These are phyloP conservation scores for Geotrichum reessii DNA, from an alignment of 1,139 yeast genomes.

Conservation along the genomic window DNA sequence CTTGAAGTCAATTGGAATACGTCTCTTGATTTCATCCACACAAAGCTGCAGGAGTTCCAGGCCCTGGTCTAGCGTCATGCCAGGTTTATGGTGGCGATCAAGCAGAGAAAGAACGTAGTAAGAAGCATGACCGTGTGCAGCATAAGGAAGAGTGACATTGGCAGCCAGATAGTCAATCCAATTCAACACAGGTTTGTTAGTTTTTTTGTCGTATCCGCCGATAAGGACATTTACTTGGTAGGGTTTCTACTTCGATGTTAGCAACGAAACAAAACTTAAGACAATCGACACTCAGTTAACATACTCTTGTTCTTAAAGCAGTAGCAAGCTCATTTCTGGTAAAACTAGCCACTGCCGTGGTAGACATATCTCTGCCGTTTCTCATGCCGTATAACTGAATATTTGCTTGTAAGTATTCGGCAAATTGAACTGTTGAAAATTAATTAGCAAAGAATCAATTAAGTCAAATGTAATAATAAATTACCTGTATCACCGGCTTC, in stretches of 20 bases:
- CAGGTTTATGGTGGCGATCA: constrained; percentile 84
- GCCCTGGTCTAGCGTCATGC: constrained; percentile 75
- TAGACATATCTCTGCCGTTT: constrained; percentile 66
- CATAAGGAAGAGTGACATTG: constrained; percentile 84
- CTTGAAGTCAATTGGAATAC: constrained; percentile 96
- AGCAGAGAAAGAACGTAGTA: constrained; percentile 85
- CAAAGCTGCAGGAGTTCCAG: constrained; percentile 66
- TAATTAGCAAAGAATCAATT: constrained; percentile 10
- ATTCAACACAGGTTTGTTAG: constrained; percentile 60
- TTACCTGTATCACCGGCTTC: constrained; percentile 85
- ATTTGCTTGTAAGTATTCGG: constrained; percentile 90
- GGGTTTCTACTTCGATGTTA: constrained; percentile 53
- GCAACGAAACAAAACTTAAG: constrained; percentile 13
- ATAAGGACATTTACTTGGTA: constrained; percentile 85
- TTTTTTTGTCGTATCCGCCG: constrained; percentile 74
- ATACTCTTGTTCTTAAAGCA: constrained; percentile 68
- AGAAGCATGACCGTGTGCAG: constrained; percentile 96
- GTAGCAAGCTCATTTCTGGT: constrained; percentile 85
- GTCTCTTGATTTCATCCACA: constrained; percentile 66
- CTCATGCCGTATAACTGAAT: constrained; percentile 83
- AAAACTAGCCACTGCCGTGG: constrained; percentile 76
- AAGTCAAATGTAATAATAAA: constrained; percentile 12
- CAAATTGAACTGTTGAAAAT: constrained; percentile 61
- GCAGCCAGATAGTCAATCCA: constrained; percentile 96
- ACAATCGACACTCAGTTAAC: constrained; percentile 20